phyloP scores from a whole-genome alignment of 257 asterid genomes.

The Nicotiana obtusifolia region DNA sequence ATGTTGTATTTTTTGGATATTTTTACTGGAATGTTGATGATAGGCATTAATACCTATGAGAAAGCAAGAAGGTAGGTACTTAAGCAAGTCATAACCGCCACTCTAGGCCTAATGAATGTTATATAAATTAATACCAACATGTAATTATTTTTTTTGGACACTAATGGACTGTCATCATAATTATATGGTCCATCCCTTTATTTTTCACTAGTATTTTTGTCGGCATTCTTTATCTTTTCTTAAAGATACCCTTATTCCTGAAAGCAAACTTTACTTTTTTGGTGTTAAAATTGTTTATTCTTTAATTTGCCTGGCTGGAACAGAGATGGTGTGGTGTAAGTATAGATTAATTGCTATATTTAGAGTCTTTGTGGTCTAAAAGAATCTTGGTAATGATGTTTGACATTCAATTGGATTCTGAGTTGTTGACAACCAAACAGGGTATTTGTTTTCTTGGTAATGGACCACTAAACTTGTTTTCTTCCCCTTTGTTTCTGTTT shows the following conservation, averaged over 20 bases:
- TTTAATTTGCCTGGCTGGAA: neutral
- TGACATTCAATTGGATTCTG: neutral
- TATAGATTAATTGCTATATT: neutral
- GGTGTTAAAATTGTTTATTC: neutral
- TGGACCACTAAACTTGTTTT: constrained; percentile 9
- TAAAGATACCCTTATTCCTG: neutral
- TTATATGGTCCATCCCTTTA: neutral
- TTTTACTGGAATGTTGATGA: constrained; percentile 1
- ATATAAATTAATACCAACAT: neutral
- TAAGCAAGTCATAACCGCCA: neutral
- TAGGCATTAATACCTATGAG: neutral
- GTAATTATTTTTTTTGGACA: neutral
- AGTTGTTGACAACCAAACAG: constrained; percentile 9
- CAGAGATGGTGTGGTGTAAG: neutral
- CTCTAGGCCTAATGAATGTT: neutral
- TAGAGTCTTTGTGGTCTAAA: constrained; percentile 4
- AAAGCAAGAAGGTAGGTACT: neutral
- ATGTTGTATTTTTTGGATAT: neutral
- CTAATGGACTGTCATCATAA: neutral
- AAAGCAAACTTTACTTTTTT: neutral
- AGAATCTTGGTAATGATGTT: constrained; percentile 1
- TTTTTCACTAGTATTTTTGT: neutral
- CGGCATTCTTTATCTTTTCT: neutral
- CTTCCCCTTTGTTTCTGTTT: neutral
- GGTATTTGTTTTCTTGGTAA: constrained; percentile 1